phyloP scores from a whole-genome alignment of 1,284 basidiomycete species.

The Ceratobasidium papillatum region DNA sequence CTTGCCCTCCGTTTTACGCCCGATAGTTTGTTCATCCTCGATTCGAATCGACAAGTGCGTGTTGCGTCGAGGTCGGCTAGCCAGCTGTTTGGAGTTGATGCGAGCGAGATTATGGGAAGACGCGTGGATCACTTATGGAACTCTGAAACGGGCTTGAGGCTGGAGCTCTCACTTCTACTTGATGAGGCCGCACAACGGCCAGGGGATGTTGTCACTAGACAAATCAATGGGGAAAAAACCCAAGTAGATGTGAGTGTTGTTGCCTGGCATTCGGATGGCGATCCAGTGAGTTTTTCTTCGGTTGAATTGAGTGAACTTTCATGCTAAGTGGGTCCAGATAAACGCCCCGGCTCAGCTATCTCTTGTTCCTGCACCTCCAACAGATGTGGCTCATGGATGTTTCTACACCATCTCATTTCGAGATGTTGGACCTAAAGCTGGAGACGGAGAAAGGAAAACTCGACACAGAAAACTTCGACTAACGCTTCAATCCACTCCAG shows the following conservation, averaged over 20 bases:
- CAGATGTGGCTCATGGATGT: conserved; percentile 30
- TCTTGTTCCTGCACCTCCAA: background rate
- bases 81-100: conserved; percentile 21
- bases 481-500: too few relatives aligned
- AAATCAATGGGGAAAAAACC: conserved; percentile 2
- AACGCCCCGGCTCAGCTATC: conserved; percentile 6
- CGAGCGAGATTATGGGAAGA: conserved; percentile 20
- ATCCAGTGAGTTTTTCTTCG: background rate
- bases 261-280: conserved; percentile 33
- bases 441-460: too few relatives aligned
- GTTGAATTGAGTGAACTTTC: background rate
- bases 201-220: conserved; percentile 23
- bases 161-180: conserved; percentile 10
- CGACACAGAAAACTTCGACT: too few relatives aligned
- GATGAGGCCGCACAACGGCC: conserved; percentile 31
- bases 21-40: conserved; percentile 17
- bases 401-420: conserved; percentile 33
- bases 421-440: conserved; percentile 18
- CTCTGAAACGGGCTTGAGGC: background rate
- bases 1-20: conserved; percentile 32
- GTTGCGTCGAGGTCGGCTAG: conserved; percentile 11
- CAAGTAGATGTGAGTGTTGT: conserved; percentile 28
- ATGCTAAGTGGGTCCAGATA: background rate
- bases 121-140: conserved; percentile 22
- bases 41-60: conserved; percentile 33